These are phyloP conservation scores for Didymellaceae sp. DNA, from an alignment of 2,329 filamentous ascomycete species.

Conservation along the genomic window DNA sequence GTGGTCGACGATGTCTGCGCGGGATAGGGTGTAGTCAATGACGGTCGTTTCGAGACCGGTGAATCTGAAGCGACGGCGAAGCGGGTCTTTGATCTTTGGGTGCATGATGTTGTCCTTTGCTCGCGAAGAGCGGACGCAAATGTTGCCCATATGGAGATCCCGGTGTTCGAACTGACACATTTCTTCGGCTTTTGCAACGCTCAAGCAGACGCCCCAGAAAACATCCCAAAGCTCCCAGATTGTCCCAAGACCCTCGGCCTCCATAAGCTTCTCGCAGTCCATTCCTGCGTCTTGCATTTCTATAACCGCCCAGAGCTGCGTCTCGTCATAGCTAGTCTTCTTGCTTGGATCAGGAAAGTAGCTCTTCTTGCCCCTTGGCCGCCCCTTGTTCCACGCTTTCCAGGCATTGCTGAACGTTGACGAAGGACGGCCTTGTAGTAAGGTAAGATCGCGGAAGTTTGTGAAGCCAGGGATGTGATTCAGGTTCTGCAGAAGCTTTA, in stretches of 20 bases:
- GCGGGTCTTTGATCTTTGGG: constrained; percentile 44
- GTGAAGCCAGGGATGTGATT: constrained; percentile 68
- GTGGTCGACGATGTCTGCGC: constrained; percentile 56
- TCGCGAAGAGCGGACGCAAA: constrained; percentile 58
- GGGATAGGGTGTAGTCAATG: constrained; percentile 72
- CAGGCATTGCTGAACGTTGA: constrained; percentile 57
- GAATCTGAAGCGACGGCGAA: constrained; percentile 55
- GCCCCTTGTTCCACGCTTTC: constrained; percentile 52
- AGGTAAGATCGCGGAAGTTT: constrained; percentile 64
- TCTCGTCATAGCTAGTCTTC: constrained; percentile 59
- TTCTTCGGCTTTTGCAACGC: constrained; percentile 67
- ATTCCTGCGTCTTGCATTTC: constrained; percentile 71
- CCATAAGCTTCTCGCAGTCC: constrained; percentile 56
- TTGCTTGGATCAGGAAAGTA: constrained; percentile 64
- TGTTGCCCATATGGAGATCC: constrained; percentile 71
- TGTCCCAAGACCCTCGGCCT: constrained; percentile 42
- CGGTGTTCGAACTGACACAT: constrained; percentile 69
- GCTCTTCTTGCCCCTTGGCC: constrained; percentile 54
- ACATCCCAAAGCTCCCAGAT: constrained; percentile 64
- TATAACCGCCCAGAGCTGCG: constrained; percentile 68
- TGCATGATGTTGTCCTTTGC: constrained; percentile 33
- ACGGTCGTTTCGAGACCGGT: constrained; percentile 67
- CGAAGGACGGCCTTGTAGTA: constrained; percentile 64
- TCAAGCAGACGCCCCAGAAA: constrained; percentile 70
- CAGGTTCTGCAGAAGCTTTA: constrained; percentile 63